Percentiles rank a stretch among this genome's conserved stretches.
phyloP scores from a whole-genome alignment of 257 asterid genomes.

The Scutellaria minor region DNA sequence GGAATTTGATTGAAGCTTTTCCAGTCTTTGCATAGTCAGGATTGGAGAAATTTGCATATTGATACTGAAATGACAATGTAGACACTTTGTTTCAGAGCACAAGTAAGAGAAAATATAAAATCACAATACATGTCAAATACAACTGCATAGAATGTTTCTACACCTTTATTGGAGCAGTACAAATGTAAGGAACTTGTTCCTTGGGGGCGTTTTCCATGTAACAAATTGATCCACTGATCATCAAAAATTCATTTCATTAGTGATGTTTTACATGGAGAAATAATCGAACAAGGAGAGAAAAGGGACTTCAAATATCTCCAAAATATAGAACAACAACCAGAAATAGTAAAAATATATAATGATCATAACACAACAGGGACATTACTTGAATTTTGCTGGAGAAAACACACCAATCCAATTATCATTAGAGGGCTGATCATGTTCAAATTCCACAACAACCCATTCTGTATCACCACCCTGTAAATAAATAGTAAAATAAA shows the following conservation, averaged over 20 bases:
- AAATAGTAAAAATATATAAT: not conserved
- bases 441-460: conserved; percentile 59
- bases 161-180: conserved; percentile 90
- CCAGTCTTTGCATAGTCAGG: conserved; percentile 61
- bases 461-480: conserved; percentile 76
- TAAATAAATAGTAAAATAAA: not conserved
- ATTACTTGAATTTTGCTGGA: conserved; percentile 90
- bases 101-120: conserved; percentile 22
- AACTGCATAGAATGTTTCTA: conserved; percentile 16
- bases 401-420: conserved; percentile 97
- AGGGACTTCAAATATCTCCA: conserved; percentile 9
- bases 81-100: not conserved
- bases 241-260: conserved; percentile 24
- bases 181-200: conserved; percentile 69
- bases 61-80: conserved; percentile 59
- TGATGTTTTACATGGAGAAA: not conserved
- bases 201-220: conserved; percentile 45
- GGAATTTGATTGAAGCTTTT: conserved; percentile 67
- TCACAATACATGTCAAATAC: not conserved
- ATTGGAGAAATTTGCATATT: conserved; percentile 67
- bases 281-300: not conserved
- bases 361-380: conserved; percentile 11
- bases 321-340: conserved; percentile 2
- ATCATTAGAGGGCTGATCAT: conserved; percentile 63
- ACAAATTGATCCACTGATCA: conserved; percentile 74